These are phyloP conservation scores for Cystobasidiaceae sp. DNA, from an alignment of 1,284 basidiomycete genomes.

Conservation along the genomic window DNA sequence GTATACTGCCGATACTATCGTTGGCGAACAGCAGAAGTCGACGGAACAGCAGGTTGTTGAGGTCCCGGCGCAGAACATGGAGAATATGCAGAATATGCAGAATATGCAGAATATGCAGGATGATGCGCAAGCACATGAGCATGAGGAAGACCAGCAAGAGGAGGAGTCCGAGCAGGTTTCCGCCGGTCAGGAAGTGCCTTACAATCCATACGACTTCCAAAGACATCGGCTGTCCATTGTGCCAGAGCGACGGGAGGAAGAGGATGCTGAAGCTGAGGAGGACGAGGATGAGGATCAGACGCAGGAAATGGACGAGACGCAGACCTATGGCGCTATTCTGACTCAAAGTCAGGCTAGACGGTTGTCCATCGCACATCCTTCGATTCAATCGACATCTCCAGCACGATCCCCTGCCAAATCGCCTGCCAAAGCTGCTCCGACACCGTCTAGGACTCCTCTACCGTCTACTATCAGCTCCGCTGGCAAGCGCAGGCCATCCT, in stretches of 20 bases:
- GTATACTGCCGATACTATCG: neutral
- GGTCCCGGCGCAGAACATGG: too few species aligned
- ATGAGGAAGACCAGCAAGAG: too few species aligned
- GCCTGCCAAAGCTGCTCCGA: neutral
- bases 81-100: too few species aligned
- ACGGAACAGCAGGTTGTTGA: neutral
- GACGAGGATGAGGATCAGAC: conserved; percentile 14
- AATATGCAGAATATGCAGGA: too few species aligned
- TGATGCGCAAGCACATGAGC: too few species aligned
- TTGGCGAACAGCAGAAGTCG: neutral
- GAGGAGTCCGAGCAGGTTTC: too few species aligned
- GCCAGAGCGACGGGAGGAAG: conserved; percentile 24
- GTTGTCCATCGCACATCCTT: conserved; percentile 7
- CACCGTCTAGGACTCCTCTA: too few species aligned
- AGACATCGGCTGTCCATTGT: conserved; percentile 22
- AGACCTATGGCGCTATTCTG: neutral
- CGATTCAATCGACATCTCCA: neutral
- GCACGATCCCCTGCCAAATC: neutral
- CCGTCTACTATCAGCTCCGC: too few species aligned
- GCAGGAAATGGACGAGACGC: conserved; percentile 23
- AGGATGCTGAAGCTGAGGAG: conserved; percentile 19
- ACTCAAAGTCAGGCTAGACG: neutral
- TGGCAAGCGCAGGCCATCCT: neutral
- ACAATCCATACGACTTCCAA: conserved; percentile 5
- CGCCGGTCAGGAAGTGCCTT: too few species aligned